Evolutionary conservation across 176 grass and related monocot genomes (phyloP).

Genomic region (Musa schizocarpa): DNA sequence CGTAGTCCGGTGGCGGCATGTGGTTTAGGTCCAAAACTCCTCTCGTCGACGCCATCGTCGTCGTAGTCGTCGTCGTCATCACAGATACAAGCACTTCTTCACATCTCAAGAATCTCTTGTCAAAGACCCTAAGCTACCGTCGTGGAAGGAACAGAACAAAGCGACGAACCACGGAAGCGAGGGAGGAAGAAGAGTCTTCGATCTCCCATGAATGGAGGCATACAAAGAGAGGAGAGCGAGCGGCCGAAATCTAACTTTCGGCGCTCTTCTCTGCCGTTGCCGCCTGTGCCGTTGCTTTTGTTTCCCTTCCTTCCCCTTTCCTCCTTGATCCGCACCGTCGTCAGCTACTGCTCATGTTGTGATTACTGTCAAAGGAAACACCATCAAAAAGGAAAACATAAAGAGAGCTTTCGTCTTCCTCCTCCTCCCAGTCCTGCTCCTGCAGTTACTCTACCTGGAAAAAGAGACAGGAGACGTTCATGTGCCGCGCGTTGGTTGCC

Average conservation of each 20-base stretch:
- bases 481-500: neutral
- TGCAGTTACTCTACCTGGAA: neutral
- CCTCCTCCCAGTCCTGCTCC: neutral
- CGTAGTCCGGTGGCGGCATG: slow-evolving; percentile 15
- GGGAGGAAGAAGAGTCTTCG: neutral
- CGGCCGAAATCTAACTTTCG: neutral
- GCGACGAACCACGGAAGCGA: neutral
- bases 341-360: neutral
- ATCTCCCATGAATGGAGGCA: neutral
- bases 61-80: slow-evolving; percentile 11
- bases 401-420: neutral
- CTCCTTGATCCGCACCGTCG: neutral
- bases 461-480: neutral
- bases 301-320: neutral
- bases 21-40: slow-evolving; percentile 43
- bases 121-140: neutral
- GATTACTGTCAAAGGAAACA: neutral
- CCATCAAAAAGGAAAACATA: neutral
- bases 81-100: neutral
- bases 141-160: neutral
- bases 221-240: neutral
- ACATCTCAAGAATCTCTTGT: neutral
- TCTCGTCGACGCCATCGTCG: slow-evolving; percentile 11
- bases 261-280: neutral
- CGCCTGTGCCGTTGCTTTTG: neutral